Evolutionary conservation across 1,284 basidiomycete species (phyloP).

Genomic region (Gomphus bonarii): DNA sequence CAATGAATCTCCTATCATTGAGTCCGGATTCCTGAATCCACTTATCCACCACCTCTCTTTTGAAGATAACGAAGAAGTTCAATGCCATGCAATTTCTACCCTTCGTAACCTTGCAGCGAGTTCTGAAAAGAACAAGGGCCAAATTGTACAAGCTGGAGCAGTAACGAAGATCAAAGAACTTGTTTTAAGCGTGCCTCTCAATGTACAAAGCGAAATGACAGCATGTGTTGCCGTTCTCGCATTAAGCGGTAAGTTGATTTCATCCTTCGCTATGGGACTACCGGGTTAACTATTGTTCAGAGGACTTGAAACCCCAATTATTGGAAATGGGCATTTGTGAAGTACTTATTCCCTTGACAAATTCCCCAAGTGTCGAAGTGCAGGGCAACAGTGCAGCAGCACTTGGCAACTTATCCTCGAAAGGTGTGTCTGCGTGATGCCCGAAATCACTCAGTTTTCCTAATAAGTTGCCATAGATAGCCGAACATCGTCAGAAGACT

Average conservation of each 20-base stretch:
- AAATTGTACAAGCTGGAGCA: slow-evolving; percentile 98
- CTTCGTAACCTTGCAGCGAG: slow-evolving; percentile 94
- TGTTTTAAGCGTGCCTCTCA: slow-evolving; percentile 89
- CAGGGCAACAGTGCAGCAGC: slow-evolving; percentile 99
- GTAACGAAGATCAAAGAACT: slow-evolving; percentile 97
- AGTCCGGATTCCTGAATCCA: slow-evolving; percentile 94
- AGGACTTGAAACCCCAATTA: slow-evolving; percentile 90
- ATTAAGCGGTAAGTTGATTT: slow-evolving; percentile 62
- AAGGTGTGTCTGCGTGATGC: slow-evolving; percentile 41
- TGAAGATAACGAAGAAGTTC: slow-evolving; percentile 99
- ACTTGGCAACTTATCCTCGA: slow-evolving; percentile 93
- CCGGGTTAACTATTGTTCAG: slow-evolving; percentile 29
- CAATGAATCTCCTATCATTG: slow-evolving; percentile 99
- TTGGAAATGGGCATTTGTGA: slow-evolving; percentile 99
- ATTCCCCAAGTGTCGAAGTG: slow-evolving; percentile 94
- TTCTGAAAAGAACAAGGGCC: slow-evolving; percentile 97
- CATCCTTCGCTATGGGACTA: neutral
- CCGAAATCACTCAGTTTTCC: neutral
- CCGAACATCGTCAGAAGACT: slow-evolving; percentile 80
- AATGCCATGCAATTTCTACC: slow-evolving; percentile 99
- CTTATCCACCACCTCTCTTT: slow-evolving; percentile 94
- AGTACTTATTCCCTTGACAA: slow-evolving; percentile 93
- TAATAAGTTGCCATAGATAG: slow-evolving; percentile 38
- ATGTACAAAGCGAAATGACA: slow-evolving; percentile 99
- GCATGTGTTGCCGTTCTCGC: slow-evolving; percentile 95